These are phyloP conservation scores for Scedosporium boydii DNA, from an alignment of 2,329 filamentous ascomycete species.

Conservation along the genomic window DNA sequence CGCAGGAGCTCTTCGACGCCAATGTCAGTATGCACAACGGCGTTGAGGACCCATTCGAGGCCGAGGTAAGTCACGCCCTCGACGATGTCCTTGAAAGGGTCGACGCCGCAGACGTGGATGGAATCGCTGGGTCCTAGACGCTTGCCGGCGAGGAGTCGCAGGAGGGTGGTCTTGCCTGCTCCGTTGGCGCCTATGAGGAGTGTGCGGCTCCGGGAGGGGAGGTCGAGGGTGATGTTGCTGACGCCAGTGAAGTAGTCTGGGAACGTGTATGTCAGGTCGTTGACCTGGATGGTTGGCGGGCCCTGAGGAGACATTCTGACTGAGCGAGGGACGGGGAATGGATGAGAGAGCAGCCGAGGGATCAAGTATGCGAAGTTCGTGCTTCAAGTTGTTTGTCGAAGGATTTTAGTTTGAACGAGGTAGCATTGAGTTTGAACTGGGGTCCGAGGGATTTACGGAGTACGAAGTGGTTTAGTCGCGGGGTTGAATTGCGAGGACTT, in stretches of 20 bases:
- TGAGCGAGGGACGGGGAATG: neutral
- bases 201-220: slow-evolving; percentile 77
- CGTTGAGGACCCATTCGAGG: slow-evolving; percentile 96
- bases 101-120: slow-evolving; percentile 70
- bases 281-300: slow-evolving; percentile 60
- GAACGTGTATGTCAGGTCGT: slow-evolving; percentile 77
- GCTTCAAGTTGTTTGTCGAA: neutral
- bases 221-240: slow-evolving; percentile 58
- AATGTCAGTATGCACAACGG: slow-evolving; percentile 91
- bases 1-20: slow-evolving; percentile 77
- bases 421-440: neutral
- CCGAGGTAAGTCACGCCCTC: slow-evolving; percentile 96
- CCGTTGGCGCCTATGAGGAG: slow-evolving; percentile 94
- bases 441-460: no score
- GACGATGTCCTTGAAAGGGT: slow-evolving; percentile 83
- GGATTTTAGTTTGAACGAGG: neutral
- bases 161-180: slow-evolving; percentile 91
- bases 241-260: slow-evolving; percentile 77
- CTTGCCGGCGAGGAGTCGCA: slow-evolving; percentile 90
- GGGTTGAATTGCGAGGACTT: no score
- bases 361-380: neutral
- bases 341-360: neutral
- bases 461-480: no score
- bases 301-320: slow-evolving; percentile 17
- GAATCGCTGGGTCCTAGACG: slow-evolving; percentile 71